These are phyloP conservation scores for Leptographium lundbergii DNA, from an alignment of 2,329 filamentous ascomycete species.

Conservation along the genomic window DNA sequence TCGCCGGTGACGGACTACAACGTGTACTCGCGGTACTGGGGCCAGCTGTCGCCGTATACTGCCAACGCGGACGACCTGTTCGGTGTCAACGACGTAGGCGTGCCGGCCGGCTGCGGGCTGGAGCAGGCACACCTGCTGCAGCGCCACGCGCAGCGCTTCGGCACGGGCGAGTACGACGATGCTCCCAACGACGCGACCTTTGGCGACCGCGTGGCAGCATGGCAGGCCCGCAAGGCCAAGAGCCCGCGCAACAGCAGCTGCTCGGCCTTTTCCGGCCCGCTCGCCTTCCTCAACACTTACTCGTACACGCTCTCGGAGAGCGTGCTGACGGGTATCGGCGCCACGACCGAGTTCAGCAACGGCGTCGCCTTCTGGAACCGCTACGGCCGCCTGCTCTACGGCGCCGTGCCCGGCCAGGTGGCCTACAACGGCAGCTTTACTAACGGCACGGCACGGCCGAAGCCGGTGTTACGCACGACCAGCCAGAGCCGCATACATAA, in stretches of 20 bases:
- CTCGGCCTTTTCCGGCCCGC: constrained; percentile 25
- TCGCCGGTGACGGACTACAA: constrained; percentile 16
- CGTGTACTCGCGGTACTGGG: constrained; percentile 24
- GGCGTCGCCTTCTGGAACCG: constrained; percentile 40
- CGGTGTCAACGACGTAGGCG: constrained; percentile 31
- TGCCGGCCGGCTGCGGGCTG: constrained; percentile 41
- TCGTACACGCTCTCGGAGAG: constrained; percentile 30
- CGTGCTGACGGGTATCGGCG: constrained; percentile 35
- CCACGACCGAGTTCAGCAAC: constrained; percentile 33
- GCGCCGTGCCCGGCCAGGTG: constrained; percentile 31
- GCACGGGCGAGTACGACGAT: constrained; percentile 29
- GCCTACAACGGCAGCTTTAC: constrained; percentile 31
- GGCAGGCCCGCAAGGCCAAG: constrained; percentile 21
- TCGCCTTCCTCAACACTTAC: constrained; percentile 41
- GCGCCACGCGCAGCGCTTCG: constrained; percentile 41
- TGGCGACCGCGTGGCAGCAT: constrained; percentile 33
- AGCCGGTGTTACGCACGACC: constrained; percentile 40
- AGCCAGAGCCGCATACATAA: constrained; percentile 40
- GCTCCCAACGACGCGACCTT: constrained; percentile 35
- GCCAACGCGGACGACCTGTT: constrained; percentile 32
- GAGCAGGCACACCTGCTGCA: constrained; percentile 41
- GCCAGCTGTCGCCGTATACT: constrained; percentile 31
- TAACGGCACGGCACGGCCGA: constrained; percentile 32
- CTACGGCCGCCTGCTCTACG: constrained; percentile 40
- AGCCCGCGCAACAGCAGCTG: constrained; percentile 5